These are phyloP conservation scores for Pterocarpus macrocarpus DNA, from an alignment of 306 rosid genomes.

Conservation along the genomic window DNA sequence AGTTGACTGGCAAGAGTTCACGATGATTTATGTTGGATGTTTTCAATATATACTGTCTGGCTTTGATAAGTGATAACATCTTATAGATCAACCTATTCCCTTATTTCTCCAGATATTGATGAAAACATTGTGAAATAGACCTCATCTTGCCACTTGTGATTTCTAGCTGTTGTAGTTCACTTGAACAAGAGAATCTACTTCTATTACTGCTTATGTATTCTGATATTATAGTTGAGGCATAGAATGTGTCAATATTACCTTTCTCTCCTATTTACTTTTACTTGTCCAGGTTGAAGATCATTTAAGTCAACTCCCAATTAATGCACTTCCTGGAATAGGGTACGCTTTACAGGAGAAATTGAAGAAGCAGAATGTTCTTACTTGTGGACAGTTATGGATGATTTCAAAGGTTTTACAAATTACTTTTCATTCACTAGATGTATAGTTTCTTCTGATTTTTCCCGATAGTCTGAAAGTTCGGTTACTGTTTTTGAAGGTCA, in stretches of 20 bases:
- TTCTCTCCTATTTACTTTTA: conserved; percentile 29
- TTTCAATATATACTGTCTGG: conserved; percentile 20
- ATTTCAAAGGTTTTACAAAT: conserved; percentile 72
- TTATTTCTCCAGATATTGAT: neutral
- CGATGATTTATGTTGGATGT: conserved; percentile 15
- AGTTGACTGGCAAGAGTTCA: conserved; percentile 22
- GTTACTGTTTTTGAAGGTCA: conserved; percentile 28
- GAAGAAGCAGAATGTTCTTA: conserved; percentile 69
- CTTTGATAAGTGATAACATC: neutral
- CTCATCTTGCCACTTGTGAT: conserved; percentile 25
- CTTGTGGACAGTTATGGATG: conserved; percentile 77
- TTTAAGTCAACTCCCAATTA: conserved; percentile 77
- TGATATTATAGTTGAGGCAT: conserved; percentile 24
- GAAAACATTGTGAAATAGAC: conserved; percentile 30
- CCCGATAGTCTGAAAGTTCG: conserved; percentile 20
- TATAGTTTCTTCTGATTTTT: conserved; percentile 37
- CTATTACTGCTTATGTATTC: conserved; percentile 29
- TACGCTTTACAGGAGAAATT: conserved; percentile 77
- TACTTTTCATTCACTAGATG: conserved; percentile 31
- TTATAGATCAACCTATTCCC: conserved; percentile 26
- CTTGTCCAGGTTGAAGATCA: conserved; percentile 76
- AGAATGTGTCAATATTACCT: conserved; percentile 43
- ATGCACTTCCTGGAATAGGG: conserved; percentile 93
- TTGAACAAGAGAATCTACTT: conserved; percentile 31
- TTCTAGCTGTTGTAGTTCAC: conserved; percentile 30